Conservation (phyloP, 1,139 yeast genomes). For the Taphrina pruni region DNA sequence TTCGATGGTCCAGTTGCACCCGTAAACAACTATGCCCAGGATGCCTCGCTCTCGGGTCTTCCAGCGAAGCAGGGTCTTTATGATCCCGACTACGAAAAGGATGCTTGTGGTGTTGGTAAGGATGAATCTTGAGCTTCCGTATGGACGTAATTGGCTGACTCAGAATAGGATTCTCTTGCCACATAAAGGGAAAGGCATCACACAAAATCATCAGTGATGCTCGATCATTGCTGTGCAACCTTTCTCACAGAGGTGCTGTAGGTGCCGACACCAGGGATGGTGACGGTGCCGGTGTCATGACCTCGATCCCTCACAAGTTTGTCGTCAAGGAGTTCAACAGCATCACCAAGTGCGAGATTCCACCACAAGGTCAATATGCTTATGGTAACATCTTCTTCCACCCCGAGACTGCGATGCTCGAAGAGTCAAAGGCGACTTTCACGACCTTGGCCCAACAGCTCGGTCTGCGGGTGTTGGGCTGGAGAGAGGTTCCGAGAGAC, state of each 20-base stretch:
- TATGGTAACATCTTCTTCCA: conserved; percentile 92
- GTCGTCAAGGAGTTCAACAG: conserved; percentile 76
- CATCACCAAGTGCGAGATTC: conserved; percentile 45
- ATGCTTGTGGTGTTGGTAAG: conserved; percentile 91
- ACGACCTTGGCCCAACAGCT: conserved; percentile 77
- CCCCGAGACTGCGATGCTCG: conserved; percentile 70
- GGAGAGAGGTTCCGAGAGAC: conserved; percentile 97
- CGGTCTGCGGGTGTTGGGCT: conserved; percentile 83
- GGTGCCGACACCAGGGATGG: conserved; percentile 95
- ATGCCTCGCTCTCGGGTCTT: conserved; percentile 89
- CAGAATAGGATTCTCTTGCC: conserved; percentile 70
- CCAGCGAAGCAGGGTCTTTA: conserved; percentile 89
- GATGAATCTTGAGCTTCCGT: not conserved
- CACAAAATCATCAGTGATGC: conserved; percentile 93
- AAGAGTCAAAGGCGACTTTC: conserved; percentile 73
- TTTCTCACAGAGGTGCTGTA: conserved; percentile 99
- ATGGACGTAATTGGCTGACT: not conserved
- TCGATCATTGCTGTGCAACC: conserved; percentile 82
- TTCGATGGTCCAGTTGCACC: conserved; percentile 43
- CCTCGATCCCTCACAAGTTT: conserved; percentile 88
- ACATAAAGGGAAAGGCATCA: conserved; percentile 83
- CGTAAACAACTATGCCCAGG: conserved; percentile 72
- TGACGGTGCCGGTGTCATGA: conserved; percentile 97
- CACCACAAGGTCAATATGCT: conserved; percentile 79
- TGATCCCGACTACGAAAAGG: conserved; percentile 92